A percentile compares a stretch with the other conserved stretches of the same genome.
These are phyloP conservation scores for Argentina anserina DNA, from an alignment of 306 rosid genomes.

Conservation along the genomic window DNA sequence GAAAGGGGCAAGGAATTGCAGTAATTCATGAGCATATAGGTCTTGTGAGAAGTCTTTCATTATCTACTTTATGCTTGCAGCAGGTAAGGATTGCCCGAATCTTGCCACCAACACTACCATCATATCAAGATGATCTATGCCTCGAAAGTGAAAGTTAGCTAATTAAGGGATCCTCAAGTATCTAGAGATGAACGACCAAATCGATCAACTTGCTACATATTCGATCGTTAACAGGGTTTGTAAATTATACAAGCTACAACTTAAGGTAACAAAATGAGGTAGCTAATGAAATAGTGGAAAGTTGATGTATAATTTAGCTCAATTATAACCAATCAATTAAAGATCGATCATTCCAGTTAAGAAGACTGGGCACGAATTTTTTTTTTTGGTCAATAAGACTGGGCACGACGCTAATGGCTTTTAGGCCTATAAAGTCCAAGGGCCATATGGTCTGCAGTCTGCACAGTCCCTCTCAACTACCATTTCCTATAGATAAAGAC, in stretches of 20 bases:
- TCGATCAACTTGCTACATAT: not conserved
- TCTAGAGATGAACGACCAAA: not conserved
- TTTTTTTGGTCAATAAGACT: no score
- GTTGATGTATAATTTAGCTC: not conserved
- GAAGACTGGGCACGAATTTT: no score
- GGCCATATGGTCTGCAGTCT: not conserved
- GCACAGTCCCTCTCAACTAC: constrained; percentile 1
- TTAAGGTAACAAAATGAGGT: not conserved
- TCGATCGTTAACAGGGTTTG: not conserved
- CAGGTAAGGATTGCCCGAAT: constrained; percentile 34
- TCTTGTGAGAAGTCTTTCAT: not conserved
- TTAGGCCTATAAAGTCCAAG: constrained; percentile 4
- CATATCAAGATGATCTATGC: constrained; percentile 19
- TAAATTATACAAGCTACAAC: not conserved
- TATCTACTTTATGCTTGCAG: constrained; percentile 26
- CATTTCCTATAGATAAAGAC: not conserved
- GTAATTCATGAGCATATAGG: constrained; percentile 7
- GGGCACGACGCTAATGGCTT: constrained; percentile 14
- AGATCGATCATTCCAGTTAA: not conserved
- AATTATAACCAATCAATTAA: constrained; percentile 1
- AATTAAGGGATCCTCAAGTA: not conserved
- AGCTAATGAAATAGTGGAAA: not conserved
- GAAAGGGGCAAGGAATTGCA: not conserved
- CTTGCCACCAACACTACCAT: constrained; percentile 47
- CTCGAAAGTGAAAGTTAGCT: not conserved